Evolutionary conservation across 805 yeast species (phyloP).

Genomic region (Metschnikowia bowlesiae): DNA sequence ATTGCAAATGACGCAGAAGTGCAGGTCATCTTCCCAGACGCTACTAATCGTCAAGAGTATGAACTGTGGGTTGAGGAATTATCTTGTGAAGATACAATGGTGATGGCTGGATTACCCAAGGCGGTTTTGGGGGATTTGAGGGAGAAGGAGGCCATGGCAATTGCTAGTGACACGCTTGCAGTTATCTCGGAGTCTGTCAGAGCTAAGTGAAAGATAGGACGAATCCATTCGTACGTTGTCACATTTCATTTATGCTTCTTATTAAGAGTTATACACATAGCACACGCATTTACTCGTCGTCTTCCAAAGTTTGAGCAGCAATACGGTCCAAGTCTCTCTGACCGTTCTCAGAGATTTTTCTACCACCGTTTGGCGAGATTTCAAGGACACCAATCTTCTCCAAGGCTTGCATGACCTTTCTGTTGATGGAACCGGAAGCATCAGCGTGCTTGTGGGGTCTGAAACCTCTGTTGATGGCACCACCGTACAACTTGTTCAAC

Average conservation of each 20-base stretch:
- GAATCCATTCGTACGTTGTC: not conserved
- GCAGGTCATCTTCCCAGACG: slow-evolving; percentile 46
- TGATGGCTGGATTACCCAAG: slow-evolving; percentile 50
- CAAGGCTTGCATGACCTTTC: slow-evolving; percentile 96
- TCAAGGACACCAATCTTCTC: slow-evolving; percentile 98
- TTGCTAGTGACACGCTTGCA: slow-evolving; percentile 5
- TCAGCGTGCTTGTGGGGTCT: slow-evolving; percentile 98
- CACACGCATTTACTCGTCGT: slow-evolving; percentile 43
- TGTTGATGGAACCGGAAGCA: slow-evolving; percentile 99
- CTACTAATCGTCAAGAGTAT: slow-evolving; percentile 30
- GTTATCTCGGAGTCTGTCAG: not conserved
- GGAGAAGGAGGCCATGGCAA: slow-evolving; percentile 18
- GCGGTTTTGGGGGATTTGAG: slow-evolving; percentile 36
- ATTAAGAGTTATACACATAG: slow-evolving; percentile 17
- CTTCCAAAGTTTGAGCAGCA: slow-evolving; percentile 98
- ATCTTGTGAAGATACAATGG: slow-evolving; percentile 50
- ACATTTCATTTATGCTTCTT: slow-evolving; percentile 12
- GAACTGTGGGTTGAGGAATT: slow-evolving; percentile 47
- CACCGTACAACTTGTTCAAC: slow-evolving; percentile 98
- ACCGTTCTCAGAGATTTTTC: slow-evolving; percentile 98
- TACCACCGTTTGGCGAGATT: slow-evolving; percentile 96
- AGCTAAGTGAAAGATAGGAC: not conserved
- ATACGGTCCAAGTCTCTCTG: slow-evolving; percentile 99
- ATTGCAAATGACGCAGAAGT: slow-evolving; percentile 12
- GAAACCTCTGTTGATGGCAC: slow-evolving; percentile 98